Percentiles rank a stretch among this genome's conserved stretches.
phyloP scores from a whole-genome alignment of 768 basidiomycete genomes.

The Tylopilus vinaceipallidus region DNA sequence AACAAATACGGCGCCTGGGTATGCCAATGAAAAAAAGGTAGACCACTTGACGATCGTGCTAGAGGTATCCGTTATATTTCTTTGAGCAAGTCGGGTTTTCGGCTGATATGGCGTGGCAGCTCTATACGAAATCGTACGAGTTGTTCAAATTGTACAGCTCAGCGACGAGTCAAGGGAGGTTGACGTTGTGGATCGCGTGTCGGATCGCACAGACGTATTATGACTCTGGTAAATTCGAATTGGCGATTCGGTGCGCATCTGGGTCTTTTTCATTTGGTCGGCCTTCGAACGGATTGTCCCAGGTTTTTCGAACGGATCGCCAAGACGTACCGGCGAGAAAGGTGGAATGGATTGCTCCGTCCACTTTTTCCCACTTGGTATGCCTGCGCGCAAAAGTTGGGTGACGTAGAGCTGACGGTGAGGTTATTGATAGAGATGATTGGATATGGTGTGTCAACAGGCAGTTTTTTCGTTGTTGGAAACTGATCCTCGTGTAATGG shows the following conservation, averaged over 20 bases:
- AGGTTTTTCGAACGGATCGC: slow-evolving; percentile 92
- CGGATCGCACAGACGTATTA: slow-evolving; percentile 88
- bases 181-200: slow-evolving; percentile 89
- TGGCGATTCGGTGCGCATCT: slow-evolving; percentile 70
- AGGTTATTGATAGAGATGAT: slow-evolving; percentile 82
- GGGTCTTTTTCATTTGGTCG: neutral
- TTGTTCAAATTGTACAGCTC: slow-evolving; percentile 78
- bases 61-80: slow-evolving; percentile 50
- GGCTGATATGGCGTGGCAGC: slow-evolving; percentile 39
- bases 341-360: slow-evolving; percentile 72
- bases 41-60: slow-evolving; percentile 81
- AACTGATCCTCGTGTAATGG: slow-evolving; percentile 14
- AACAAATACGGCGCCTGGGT: slow-evolving; percentile 58
- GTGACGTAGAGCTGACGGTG: slow-evolving; percentile 74
- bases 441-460: slow-evolving; percentile 55
- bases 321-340: slow-evolving; percentile 81
- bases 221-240: slow-evolving; percentile 75
- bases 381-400: slow-evolving; percentile 74
- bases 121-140: slow-evolving; percentile 94
- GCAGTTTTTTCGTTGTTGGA: neutral
- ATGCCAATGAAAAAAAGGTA: slow-evolving; percentile 87
- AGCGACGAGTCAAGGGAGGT: slow-evolving; percentile 59
- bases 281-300: no score
- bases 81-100: neutral
- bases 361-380: slow-evolving; percentile 81